Evolutionary conservation across 1,284 basidiomycete genomes (phyloP).

Genomic region (Pseudozyma tsukubaensis): DNA sequence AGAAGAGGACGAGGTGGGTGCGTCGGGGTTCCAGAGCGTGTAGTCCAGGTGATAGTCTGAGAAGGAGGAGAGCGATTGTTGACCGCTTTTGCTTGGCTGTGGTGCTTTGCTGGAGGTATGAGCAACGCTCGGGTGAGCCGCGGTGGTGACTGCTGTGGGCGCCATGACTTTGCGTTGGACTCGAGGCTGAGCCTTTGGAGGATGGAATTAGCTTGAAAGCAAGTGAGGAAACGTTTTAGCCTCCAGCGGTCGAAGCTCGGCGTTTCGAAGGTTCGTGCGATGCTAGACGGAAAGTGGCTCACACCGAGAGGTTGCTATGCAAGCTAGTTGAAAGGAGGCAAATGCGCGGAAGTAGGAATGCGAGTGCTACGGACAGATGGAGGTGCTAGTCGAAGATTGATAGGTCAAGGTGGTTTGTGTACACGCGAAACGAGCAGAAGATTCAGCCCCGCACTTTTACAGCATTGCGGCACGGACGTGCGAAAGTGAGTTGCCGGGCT

Average conservation of each 20-base stretch:
- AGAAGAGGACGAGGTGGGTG: slow-evolving; percentile 14
- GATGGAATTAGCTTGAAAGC: too few relatives aligned
- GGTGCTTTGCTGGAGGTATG: background rate
- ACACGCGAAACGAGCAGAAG: background rate
- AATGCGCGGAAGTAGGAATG: too few relatives aligned
- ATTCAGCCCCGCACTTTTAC: slow-evolving; percentile 4
- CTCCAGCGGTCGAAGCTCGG: background rate
- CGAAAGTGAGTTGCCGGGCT: background rate
- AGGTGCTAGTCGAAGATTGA: background rate
- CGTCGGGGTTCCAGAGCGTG: slow-evolving; percentile 22
- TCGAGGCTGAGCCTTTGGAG: too few relatives aligned
- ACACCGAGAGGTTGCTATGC: too few relatives aligned
- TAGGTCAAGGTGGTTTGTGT: background rate
- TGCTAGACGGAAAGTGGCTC: too few relatives aligned
- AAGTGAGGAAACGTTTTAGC: background rate
- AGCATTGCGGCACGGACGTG: slow-evolving; percentile 6
- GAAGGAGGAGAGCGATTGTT: slow-evolving; percentile 35
- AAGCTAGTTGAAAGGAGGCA: too few relatives aligned
- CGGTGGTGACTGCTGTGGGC: slow-evolving; percentile 14
- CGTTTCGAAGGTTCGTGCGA: background rate
- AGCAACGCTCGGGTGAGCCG: background rate
- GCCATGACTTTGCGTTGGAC: slow-evolving; percentile 9
- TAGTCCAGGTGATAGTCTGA: slow-evolving; percentile 47
- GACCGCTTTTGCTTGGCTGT: background rate
- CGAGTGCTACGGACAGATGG: background rate